phyloP scores from a whole-genome alignment of 176 grass and related monocot species.

The Cocos nucifera region DNA sequence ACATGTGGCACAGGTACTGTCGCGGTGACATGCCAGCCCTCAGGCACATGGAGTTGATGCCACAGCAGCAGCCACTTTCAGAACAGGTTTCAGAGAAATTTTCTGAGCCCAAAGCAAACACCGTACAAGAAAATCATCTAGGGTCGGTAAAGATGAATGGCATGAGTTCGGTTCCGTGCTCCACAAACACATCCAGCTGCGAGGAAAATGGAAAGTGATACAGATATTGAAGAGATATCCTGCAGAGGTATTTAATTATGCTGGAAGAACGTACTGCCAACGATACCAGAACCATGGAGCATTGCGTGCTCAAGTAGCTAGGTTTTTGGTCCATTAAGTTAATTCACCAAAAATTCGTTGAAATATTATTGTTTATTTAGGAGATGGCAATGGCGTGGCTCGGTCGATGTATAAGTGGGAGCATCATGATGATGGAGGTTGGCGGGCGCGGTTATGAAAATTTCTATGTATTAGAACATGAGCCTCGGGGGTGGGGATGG shows the following conservation, averaged over 20 bases:
- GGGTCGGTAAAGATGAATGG: conserved; percentile 26
- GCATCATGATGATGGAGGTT: too few species aligned
- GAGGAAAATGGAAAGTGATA: conserved; percentile 34
- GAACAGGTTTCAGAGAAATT: conserved; percentile 24
- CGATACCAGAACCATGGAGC: too few species aligned
- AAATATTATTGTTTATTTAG: too few species aligned
- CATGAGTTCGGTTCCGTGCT: conserved; percentile 7
- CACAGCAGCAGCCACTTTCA: conserved; percentile 24
- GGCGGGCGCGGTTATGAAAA: too few species aligned
- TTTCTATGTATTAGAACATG: too few species aligned
- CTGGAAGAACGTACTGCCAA: too few species aligned
- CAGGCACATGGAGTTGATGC: conserved; percentile 41
- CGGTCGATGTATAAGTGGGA: too few species aligned
- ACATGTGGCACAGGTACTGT: conserved; percentile 91
- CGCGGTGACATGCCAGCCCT: conserved; percentile 55
- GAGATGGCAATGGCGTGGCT: too few species aligned
- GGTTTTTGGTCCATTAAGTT: too few species aligned
- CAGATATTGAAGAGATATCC: background rate
- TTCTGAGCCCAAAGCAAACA: conserved; percentile 29
- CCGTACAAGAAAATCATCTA: conserved; percentile 14
- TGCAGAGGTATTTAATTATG: background rate
- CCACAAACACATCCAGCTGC: conserved; percentile 1
- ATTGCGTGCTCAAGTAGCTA: too few species aligned
- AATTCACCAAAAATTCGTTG: too few species aligned
- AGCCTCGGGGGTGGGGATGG: too few species aligned